Evolutionary conservation across 2,329 filamentous ascomycete genomes (phyloP), one percentile per base, ranked within the genome.

Genomic region (Pseudogymnoascus sp.): DNA sequence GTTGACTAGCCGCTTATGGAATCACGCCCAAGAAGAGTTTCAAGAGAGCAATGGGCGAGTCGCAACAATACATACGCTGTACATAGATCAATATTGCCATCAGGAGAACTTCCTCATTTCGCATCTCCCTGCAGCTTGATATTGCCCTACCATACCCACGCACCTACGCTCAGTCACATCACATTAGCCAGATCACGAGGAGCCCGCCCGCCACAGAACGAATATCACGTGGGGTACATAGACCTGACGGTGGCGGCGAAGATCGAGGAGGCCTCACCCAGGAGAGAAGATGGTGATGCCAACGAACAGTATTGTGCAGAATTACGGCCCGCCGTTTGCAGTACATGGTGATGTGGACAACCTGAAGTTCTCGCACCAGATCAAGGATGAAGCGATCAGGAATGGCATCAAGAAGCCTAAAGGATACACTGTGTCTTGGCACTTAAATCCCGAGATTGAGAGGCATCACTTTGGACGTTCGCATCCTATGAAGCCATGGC

Each of bases 401-500:
- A 82, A 90, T 75, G 88, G 86, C 68, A 90, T 97, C 70, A 84
- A 86, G 60, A 84, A 86, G 36, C 92, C 93, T 1, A 87, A 89
- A 72, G 92, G 92, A 68, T 92, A 95, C 77, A 92, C 84, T 33
- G 93, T 99, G 55, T 97, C 93, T 8, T 97, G 92, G 76, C 94
- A 99, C 75, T 91, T 92, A 77, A 97, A 97, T 71, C 90, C 92
- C 1, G 87, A 91, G 64, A 95, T 97, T 73, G 94, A 99, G 77
- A 89, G 90, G 72, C 93, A 97, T 76, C 94, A 99, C 75, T 99
- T 99, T 74, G 94, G 94, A 67, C 89, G 91, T 77, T 92, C 91
- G 8, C 94, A 99, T 79, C 94, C 94, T 19, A 99, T 99, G 94
- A 99, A 99, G 75, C 94, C 94, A 64, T 97, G 94, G 93, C 90